Evolutionary conservation across 768 basidiomycete genomes (phyloP), one percentile per base, ranked within the genome.

Genomic region (Agaricus sinodeliciosus): DNA sequence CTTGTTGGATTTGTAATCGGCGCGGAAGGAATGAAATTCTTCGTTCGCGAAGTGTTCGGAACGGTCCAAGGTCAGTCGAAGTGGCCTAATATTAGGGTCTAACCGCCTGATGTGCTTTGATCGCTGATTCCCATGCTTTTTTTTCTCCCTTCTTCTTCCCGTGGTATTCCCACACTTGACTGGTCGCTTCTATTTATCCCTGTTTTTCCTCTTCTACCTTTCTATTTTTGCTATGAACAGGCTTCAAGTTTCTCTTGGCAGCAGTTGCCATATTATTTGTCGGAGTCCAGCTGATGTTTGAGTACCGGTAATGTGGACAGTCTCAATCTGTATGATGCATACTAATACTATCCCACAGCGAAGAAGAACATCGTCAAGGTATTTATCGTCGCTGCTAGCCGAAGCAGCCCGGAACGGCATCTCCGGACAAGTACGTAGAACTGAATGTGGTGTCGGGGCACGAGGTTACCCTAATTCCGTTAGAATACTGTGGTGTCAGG

Each of bases 1-100:
- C 78, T 98, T 9, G 84, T 98, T 3, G 96, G 96, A 2, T 98
- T 99, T 63, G 95, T 93, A 11, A 76, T 97, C 43, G 94, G 94
- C 2, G 70, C 81, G 0, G 91, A 96, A 4, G 94, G 94, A 0
- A 76, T 85, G 36, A 63, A 67, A 39, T 85, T 86, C 63, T 80
- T 97, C 65, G 64, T 81, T 4, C 55, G 66, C 4, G 72, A 85
- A 63, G 65, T 98, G 35, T 67, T 82, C 45, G 80, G 81, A 4
- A 84, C 80, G n/a, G 72, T 70, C 58, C 72, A 79, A 64, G 94
- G 94, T 86, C 58, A 64, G 62, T 56, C 43, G 6, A 11, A 28
- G 35, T 15, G 12, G 31, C 8, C 31, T 31, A 31, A 8, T 2
- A 31, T 31, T 11, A 31, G 31, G 31, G 47, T 35, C 15, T 16